Evolutionary conservation across 2,329 filamentous ascomycete genomes (phyloP).

Genomic region (Fusarium sp.): DNA sequence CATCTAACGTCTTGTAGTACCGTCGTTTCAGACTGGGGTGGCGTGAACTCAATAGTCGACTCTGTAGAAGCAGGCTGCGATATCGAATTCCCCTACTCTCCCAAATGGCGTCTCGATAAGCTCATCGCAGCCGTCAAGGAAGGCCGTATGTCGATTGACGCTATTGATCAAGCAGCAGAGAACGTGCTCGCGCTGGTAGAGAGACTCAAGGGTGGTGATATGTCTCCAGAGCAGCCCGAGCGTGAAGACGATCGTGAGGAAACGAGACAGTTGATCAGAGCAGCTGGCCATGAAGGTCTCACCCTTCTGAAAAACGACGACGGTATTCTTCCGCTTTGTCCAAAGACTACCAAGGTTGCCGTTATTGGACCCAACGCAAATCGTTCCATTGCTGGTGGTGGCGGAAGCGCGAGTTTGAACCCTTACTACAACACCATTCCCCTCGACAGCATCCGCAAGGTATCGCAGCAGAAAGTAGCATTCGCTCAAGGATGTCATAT

Average conservation of each 20-base stretch:
- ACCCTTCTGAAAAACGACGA: constrained; percentile 73
- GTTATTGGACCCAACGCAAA: constrained; percentile 76
- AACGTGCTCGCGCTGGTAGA: constrained; percentile 70
- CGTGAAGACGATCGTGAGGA: constrained; percentile 66
- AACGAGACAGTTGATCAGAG: constrained; percentile 68
- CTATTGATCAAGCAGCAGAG: constrained; percentile 68
- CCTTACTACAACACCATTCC: constrained; percentile 75
- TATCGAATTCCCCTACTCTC: constrained; percentile 67
- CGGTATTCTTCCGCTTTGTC: constrained; percentile 66
- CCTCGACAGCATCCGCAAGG: constrained; percentile 66
- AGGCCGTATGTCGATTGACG: constrained; percentile 58
- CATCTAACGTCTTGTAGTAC: constrained; percentile 52
- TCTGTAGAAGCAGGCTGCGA: constrained; percentile 67
- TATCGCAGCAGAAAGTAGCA: constrained; percentile 64
- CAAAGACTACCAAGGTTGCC: constrained; percentile 67
- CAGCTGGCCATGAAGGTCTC: constrained; percentile 70
- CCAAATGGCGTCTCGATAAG: constrained; percentile 67
- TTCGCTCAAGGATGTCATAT: constrained; percentile 59
- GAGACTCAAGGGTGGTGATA: constrained; percentile 69
- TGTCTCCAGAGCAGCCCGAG: constrained; percentile 67
- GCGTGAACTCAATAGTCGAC: constrained; percentile 66
- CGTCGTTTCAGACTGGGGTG: constrained; percentile 70
- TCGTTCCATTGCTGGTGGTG: constrained; percentile 73
- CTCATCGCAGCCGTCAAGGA: constrained; percentile 63
- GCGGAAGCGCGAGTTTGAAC: constrained; percentile 74